Conservation (phyloP, 176 grass and related monocot genomes). For the Paspalum notatum region DNA sequence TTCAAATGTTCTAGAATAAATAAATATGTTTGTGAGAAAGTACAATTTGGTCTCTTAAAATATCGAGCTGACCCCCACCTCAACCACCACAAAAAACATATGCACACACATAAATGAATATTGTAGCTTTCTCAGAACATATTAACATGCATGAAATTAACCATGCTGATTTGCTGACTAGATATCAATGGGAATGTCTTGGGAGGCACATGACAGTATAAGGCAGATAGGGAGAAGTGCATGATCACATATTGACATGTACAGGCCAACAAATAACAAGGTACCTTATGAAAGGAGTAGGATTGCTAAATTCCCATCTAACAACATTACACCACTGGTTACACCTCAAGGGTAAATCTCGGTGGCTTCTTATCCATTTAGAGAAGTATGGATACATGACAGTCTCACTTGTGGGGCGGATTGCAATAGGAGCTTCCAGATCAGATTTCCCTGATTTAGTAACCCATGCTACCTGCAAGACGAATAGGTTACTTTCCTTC, state of each 20-base stretch:
- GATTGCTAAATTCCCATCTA: conserved; percentile 84
- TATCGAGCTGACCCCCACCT: not conserved
- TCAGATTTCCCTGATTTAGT: conserved; percentile 84
- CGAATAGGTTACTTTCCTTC: conserved; percentile 4
- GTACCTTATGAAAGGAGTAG: conserved; percentile 87
- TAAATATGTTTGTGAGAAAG: not conserved
- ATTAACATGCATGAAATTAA: conserved; percentile 3
- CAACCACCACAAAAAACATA: too few relatives aligned
- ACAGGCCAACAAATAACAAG: not conserved
- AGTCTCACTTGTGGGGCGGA: conserved; percentile 85
- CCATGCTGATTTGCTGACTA: not conserved
- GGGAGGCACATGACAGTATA: conserved; percentile 5
- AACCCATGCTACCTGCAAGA: conserved; percentile 71
- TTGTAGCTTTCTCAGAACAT: not conserved
- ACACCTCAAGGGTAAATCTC: conserved; percentile 77
- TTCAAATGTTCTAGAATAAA: not conserved
- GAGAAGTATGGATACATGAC: conserved; percentile 98
- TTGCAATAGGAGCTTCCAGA: conserved; percentile 80
- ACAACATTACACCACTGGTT: conserved; percentile 95
- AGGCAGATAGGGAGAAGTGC: not conserved
- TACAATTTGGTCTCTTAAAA: conserved; percentile 2
- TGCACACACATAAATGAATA: too few relatives aligned
- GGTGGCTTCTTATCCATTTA: conserved; percentile 92
- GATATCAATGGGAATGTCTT: conserved; percentile 4
- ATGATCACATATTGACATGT: not conserved